These are phyloP conservation scores for Evansstolkia leycettana DNA, from an alignment of 495 filamentous ascomycete species.

Conservation along the genomic window DNA sequence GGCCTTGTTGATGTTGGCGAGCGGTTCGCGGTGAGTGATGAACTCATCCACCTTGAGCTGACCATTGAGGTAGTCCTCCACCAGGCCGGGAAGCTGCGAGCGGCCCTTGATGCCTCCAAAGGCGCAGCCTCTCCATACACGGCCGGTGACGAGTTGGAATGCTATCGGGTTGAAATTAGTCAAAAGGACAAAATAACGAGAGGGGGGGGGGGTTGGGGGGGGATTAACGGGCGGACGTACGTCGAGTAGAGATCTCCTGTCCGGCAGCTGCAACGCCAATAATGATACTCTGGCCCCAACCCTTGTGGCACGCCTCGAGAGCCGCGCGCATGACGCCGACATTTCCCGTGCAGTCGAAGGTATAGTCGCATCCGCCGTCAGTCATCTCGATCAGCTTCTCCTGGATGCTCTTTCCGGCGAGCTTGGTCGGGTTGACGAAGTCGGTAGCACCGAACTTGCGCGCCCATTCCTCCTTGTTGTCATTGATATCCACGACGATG, in stretches of 20 bases:
- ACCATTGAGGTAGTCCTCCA: constrained; percentile 80
- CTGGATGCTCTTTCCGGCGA: constrained; percentile 67
- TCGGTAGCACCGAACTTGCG: constrained; percentile 92
- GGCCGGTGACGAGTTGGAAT: constrained; percentile 96
- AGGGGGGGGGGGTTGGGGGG: background rate
- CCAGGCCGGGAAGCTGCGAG: constrained; percentile 76
- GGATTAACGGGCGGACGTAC: too few species aligned
- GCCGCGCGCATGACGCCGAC: constrained; percentile 92
- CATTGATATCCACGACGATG: constrained; percentile 93
- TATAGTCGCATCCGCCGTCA: constrained; percentile 98
- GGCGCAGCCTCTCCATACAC: constrained; percentile 94
- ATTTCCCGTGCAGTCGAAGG: constrained; percentile 97
- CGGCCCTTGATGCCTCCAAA: constrained; percentile 98
- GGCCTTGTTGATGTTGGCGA: constrained; percentile 72
- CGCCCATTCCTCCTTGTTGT: constrained; percentile 80
- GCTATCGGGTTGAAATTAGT: constrained; percentile 85
- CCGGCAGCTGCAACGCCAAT: constrained; percentile 97
- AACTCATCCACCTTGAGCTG: constrained; percentile 98
- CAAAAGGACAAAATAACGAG: constrained; percentile 3
- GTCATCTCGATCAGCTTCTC: constrained; percentile 94
- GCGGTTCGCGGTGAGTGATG: constrained; percentile 85
- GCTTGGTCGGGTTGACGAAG: constrained; percentile 85
- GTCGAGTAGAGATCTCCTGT: constrained; percentile 90
- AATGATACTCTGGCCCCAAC: constrained; percentile 96
- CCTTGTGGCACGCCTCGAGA: constrained; percentile 97